Conservation (phyloP, 768 basidiomycete species). For the Lactarius psammicola region DNA sequence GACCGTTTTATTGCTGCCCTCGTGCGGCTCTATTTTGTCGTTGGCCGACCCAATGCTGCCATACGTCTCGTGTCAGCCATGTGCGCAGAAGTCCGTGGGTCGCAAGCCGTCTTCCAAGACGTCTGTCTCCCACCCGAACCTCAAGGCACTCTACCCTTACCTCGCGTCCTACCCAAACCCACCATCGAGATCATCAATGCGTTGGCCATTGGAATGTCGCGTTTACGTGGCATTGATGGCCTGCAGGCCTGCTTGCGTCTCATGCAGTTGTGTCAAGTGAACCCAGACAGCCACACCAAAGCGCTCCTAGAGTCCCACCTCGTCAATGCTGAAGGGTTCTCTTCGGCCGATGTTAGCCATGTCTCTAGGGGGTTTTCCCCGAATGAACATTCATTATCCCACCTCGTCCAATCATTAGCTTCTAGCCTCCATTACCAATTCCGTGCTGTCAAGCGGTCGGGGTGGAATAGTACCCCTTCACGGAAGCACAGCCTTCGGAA, state of each 20-base stretch:
- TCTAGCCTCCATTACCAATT: slow-evolving; percentile 50
- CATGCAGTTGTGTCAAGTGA: slow-evolving; percentile 53
- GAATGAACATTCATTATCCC: slow-evolving; percentile 51
- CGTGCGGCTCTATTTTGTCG: slow-evolving; percentile 23
- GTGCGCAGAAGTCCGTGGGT: slow-evolving; percentile 13
- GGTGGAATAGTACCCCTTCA: slow-evolving; percentile 39
- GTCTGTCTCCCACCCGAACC: slow-evolving; percentile 4
- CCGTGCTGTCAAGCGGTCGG: slow-evolving; percentile 18
- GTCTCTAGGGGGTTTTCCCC: slow-evolving; percentile 44
- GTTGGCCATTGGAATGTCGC: slow-evolving; percentile 51
- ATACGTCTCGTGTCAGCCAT: slow-evolving; percentile 11
- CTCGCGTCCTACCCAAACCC: slow-evolving; percentile 28
- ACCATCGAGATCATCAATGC: slow-evolving; percentile 57
- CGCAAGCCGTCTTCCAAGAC: slow-evolving; percentile 4
- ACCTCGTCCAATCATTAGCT: slow-evolving; percentile 56
- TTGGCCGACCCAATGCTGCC: slow-evolving; percentile 15
- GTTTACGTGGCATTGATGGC: slow-evolving; percentile 47
- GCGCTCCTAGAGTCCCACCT: slow-evolving; percentile 56
- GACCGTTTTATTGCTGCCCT: slow-evolving; percentile 26
- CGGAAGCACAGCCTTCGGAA: slow-evolving; percentile 25
- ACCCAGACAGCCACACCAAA: slow-evolving; percentile 53
- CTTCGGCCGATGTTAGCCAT: slow-evolving; percentile 48
- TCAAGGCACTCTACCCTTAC: slow-evolving; percentile 13
- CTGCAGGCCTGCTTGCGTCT: slow-evolving; percentile 49
- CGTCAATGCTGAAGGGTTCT: slow-evolving; percentile 41